Percentiles rank a stretch among this genome's conserved stretches.
Evolutionary conservation across 2,329 filamentous ascomycete genomes (phyloP).

Genomic region (Diaporthe humulicola): DNA sequence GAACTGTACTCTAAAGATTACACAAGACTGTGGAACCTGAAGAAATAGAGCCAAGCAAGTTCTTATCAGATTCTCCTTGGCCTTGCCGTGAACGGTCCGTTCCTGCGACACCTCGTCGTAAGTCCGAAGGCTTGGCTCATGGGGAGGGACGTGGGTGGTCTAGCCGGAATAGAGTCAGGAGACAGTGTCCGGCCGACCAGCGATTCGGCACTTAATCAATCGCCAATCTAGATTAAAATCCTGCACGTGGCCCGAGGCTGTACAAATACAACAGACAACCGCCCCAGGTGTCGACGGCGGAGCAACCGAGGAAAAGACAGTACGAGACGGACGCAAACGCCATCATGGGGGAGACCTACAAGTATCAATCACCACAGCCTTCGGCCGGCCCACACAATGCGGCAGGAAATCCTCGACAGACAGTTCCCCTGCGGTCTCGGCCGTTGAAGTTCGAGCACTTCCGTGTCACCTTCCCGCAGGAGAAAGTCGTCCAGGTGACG

Average conservation of each 20-base stretch:
- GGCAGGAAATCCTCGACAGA: not conserved
- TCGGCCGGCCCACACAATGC: not conserved
- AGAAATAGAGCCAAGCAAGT: not conserved
- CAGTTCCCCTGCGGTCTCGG: constrained; percentile 38
- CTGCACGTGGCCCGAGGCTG: not conserved
- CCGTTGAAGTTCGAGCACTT: constrained; percentile 41
- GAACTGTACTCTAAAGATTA: not conserved
- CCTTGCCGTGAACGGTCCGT: not conserved
- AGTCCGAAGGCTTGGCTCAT: not conserved
- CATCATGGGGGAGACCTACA: constrained; percentile 1
- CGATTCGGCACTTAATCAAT: not conserved
- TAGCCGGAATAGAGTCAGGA: not conserved
- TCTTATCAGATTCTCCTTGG: not conserved
- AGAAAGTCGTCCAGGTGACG: constrained; percentile 49
- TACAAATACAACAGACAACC: constrained; percentile 6
- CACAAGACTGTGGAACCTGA: not conserved
- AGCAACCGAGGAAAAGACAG: not conserved
- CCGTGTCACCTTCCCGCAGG: constrained; percentile 38
- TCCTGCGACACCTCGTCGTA: not conserved
- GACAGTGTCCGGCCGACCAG: not conserved
- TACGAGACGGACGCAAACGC: not conserved
- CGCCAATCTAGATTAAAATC: not conserved
- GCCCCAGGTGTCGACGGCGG: not conserved
- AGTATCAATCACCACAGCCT: not conserved
- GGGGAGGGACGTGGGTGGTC: not conserved